Evolutionary conservation across 306 rosid species (phyloP), one percentile per base, ranked within the genome.

Genomic region (Sicyos baderoa): DNA sequence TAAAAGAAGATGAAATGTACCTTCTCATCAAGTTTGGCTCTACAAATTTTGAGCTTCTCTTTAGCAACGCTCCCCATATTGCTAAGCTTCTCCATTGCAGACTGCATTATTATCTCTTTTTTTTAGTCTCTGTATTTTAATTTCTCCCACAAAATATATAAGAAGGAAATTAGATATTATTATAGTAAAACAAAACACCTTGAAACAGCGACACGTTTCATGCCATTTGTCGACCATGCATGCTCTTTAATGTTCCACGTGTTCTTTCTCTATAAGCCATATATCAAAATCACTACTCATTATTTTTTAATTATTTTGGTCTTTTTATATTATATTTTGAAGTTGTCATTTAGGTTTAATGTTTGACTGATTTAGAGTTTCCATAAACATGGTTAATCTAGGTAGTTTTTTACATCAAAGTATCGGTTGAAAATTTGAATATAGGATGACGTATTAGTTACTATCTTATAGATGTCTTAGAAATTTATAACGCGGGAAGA

Each of bases 1-100:
- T 37, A 37, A 37, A 37, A n/a, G n/a, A 37, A 37, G 44, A 37
- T 37, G 7, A 37, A 37, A 40, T 40, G 45, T 7, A 84, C 96
- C 85, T 83, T 86, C 55, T 84, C 90, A 25, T 86, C 84, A 11
- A 72, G 56, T 77, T 86, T 84, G 73, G 96, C 87, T 80, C 79
- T 81, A 55, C 75, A 83, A 23, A 69, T 65, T 73, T 74, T 82
- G 0, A 62, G 52, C 5, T 81, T 81, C 58, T 81, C 81, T 79
- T 86, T 86, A 61, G 87, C 83, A 56, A 86, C 88, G 32, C 84
- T 76, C 9, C 88, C 86, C 75, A 80, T 29, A 69, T 86, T 84
- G 73, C 83, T 77, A 14, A 83, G 60, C 76, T 84, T 86, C 81
- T 84, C 92, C 81, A 72, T 84, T 44, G 88, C 49, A 42, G 89